Evolutionary conservation across 2,329 filamentous ascomycete species (phyloP), one percentile per base, ranked within the genome.

Genomic region (Arthrobotrys iridis): DNA sequence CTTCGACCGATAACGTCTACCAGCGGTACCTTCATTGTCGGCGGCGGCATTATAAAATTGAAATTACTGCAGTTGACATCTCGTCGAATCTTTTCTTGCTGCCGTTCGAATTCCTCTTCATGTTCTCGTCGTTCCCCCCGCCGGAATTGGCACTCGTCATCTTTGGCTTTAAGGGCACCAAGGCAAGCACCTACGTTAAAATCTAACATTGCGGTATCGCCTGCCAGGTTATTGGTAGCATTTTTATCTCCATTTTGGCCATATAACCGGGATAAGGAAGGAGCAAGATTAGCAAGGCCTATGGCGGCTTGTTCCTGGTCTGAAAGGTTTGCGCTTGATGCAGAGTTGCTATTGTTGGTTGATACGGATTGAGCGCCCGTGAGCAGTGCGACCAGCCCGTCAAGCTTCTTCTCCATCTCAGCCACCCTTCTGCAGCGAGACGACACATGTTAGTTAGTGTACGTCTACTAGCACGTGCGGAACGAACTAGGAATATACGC

Each of bases 221-320:
- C 87, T 82, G 63, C 83, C 82, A 79, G 86, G 86, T 81, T 87
- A 83, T 78, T 35, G 24, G 41, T 40, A 86, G 86, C 78, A 83
- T 85, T 78, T 87, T 86, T 13, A 84, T 87, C 82, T 84, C 84
- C 63, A 28, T 63, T 50, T 28, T 41, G 63, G 8, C 45, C 45
- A 26, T 75, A 68, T 10, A 62, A 33, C 13, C 71, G 71, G 22
- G 71, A 63, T n/a, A 75, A 45, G n/a, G 57, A 63, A 8, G 71
- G 71, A 13, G 71, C 71, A 3, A 75, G 55, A 22, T 67, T 75
- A 2, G 71, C 71, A 8, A 75, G 58, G 3, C 71, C 71, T 82
- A 81, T 7, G 80, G 83, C 18, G 80, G 81, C 4, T 79, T 80
- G 33, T 77, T 80, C 52, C 63, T 73, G 26, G 65, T 66, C 74